phyloP scores from a whole-genome alignment of 208 protist genomes.

The Acanthamoeba royreba region DNA sequence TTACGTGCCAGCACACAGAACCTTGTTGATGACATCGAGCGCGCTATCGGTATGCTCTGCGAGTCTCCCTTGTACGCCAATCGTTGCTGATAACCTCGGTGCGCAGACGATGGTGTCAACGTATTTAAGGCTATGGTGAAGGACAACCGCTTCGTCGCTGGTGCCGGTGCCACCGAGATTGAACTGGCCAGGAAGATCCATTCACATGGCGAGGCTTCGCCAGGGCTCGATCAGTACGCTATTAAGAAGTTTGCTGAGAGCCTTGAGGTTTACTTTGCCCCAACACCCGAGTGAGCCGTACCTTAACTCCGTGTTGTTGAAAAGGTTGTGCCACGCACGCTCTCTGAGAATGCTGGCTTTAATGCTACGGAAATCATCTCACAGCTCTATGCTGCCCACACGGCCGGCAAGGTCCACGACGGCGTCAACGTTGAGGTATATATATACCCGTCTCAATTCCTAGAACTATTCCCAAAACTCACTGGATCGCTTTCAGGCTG shows the following conservation, averaged over 20 bases:
- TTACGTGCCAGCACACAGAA: constrained; percentile 97
- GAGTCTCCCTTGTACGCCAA: neutral
- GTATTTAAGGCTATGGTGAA: constrained; percentile 92
- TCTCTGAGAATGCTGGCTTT: constrained; percentile 97
- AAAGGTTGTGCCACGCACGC: constrained; percentile 93
- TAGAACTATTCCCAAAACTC: neutral
- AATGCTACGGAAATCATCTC: constrained; percentile 94
- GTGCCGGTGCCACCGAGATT: constrained; percentile 97
- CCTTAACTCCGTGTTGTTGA: neutral
- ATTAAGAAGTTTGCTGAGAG: constrained; percentile 96
- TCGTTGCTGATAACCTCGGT: neutral
- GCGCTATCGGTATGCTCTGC: constrained; percentile 75
- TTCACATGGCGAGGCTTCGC: constrained; percentile 55
- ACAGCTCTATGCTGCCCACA: constrained; percentile 93
- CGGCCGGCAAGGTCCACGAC: constrained; percentile 85
- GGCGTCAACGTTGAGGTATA: constrained; percentile 91
- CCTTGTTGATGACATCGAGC: constrained; percentile 94
- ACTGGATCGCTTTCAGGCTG: constrained; percentile 43
- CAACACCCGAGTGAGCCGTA: neutral
- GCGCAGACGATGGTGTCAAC: constrained; percentile 97
- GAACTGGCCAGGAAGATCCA: constrained; percentile 80
- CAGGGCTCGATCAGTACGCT: constrained; percentile 97
- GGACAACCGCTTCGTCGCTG: constrained; percentile 91
- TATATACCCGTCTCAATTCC: neutral
- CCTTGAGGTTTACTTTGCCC: constrained; percentile 83